A percentile compares a stretch with the other conserved stretches of the same genome.
These are phyloP conservation scores for Pythium biforme DNA, from an alignment of 352 stramenopile genomes.

Conservation along the genomic window DNA sequence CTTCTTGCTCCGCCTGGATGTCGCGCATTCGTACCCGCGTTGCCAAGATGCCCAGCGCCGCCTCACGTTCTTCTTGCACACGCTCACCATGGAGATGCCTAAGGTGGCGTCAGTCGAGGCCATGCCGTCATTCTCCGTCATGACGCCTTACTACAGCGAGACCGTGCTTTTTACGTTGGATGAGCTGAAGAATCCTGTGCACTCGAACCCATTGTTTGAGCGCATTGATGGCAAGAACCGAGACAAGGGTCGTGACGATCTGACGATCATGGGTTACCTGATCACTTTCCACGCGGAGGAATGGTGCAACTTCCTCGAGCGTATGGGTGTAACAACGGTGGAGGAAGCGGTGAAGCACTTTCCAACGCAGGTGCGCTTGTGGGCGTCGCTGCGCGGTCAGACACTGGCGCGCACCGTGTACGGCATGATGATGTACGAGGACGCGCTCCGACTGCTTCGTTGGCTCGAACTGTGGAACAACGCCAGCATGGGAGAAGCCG, in stretches of 20 bases:
- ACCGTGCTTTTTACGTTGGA: conserved; percentile 82
- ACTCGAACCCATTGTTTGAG: conserved; percentile 78
- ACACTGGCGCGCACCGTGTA: conserved; percentile 83
- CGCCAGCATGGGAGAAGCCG: conserved; percentile 73
- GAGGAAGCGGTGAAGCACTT: conserved; percentile 78
- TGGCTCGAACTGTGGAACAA: conserved; percentile 88
- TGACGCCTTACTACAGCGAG: conserved; percentile 90
- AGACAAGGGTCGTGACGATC: conserved; percentile 64
- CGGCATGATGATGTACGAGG: conserved; percentile 91
- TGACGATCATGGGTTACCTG: conserved; percentile 89
- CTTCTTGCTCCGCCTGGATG: conserved; percentile 83
- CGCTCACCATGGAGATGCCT: conserved; percentile 87
- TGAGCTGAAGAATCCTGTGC: conserved; percentile 79
- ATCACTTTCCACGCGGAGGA: conserved; percentile 87
- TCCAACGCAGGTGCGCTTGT: conserved; percentile 81
- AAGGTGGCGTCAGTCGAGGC: conserved; percentile 73
- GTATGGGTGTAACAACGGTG: conserved; percentile 67
- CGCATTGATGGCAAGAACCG: conserved; percentile 55
- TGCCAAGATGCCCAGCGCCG: conserved; percentile 81
- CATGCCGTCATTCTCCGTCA: conserved; percentile 88
- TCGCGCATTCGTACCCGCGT: conserved; percentile 72
- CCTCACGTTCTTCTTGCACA: conserved; percentile 90
- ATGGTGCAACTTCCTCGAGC: conserved; percentile 87
- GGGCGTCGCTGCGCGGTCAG: conserved; percentile 85
- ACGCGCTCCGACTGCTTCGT: conserved; percentile 84